Conservation (phyloP, 768 basidiomycete species). For the Galerina marginata region DNA sequence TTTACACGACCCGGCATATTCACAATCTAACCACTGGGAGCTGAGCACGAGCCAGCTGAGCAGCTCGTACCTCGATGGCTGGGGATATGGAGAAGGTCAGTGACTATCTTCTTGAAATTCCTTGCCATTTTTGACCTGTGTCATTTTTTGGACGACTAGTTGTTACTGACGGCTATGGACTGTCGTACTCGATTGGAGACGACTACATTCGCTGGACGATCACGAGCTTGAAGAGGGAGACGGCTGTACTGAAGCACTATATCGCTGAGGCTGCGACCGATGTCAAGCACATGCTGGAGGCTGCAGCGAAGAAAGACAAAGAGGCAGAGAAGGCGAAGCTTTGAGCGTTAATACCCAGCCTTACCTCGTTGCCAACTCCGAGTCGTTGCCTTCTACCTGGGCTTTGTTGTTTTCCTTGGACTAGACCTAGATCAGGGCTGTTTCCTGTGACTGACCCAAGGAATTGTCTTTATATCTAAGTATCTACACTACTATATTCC, state of each 20-base stretch:
- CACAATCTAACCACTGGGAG: conserved; percentile 86
- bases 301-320: conserved; percentile 53
- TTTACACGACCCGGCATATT: conserved; percentile 80
- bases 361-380: no score
- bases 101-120: conserved; percentile 12
- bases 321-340: conserved; percentile 32
- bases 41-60: conserved; percentile 90
- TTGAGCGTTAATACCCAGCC: neutral
- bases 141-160: conserved; percentile 48
- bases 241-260: conserved; percentile 66
- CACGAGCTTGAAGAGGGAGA: conserved; percentile 67
- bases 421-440: no score
- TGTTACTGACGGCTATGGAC: conserved; percentile 89
- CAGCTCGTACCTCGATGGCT: conserved; percentile 83
- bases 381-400: no score
- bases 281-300: conserved; percentile 75
- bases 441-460: no score
- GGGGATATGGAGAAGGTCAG: conserved; percentile 96
- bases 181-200: conserved; percentile 89
- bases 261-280: conserved; percentile 84
- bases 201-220: conserved; percentile 90
- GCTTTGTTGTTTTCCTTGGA: no score
- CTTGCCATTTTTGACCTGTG: neutral
- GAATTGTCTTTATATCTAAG: no score
- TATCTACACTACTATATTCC: no score